Evolutionary conservation across 768 basidiomycete genomes (phyloP), one percentile per base, ranked within the genome.

Genomic region (Mycena venus): DNA sequence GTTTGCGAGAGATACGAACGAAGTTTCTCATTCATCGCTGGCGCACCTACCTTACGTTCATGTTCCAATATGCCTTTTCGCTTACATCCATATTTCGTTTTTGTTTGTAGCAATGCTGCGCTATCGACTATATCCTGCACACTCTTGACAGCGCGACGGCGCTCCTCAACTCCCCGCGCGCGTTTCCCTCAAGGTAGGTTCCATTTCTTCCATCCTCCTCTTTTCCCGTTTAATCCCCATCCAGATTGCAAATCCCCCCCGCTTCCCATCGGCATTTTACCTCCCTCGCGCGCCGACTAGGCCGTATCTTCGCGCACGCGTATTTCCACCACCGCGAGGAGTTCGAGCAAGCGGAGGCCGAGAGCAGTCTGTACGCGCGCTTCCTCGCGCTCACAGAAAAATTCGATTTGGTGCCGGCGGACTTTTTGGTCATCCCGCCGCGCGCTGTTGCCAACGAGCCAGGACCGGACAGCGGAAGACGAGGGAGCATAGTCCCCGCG

Each of bases 271-370:
- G 94, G n/a, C 96, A 96, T 83, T 98, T 97, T 82, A 89, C 93
- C 60, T 96, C 95, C 19, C 92, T 98, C 27, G 95, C 96, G 23
- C 91, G 98, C 0, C 92, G 98, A 17, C 91, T 99, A 2, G 96
- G 96, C 1, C 92, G 98, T 42, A 97, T 99, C 75, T 99, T 99
- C 80, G 95, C 96, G 0, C 98, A 99, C 83, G 96, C 97, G 2
- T 99, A 96, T 86, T 97, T 94, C 85, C 96, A 96, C 81, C 96
- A 98, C 83, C 93, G 95, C 75, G 96, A 97, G 80, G 91, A 91
- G 0, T 98, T 98, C 81, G 94, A 95, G 77, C 94, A 95, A 80
- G 94, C 94, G 34, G 96, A 97, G 84, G 95, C 92, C 8, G 97
- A 98, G 83, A 96, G 94, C 9, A 94, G 94, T 0, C 87, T 98